Evolutionary conservation across 768 basidiomycete genomes (phyloP), one percentile per base, ranked within the genome.

Genomic region (Ramaria sp.): DNA sequence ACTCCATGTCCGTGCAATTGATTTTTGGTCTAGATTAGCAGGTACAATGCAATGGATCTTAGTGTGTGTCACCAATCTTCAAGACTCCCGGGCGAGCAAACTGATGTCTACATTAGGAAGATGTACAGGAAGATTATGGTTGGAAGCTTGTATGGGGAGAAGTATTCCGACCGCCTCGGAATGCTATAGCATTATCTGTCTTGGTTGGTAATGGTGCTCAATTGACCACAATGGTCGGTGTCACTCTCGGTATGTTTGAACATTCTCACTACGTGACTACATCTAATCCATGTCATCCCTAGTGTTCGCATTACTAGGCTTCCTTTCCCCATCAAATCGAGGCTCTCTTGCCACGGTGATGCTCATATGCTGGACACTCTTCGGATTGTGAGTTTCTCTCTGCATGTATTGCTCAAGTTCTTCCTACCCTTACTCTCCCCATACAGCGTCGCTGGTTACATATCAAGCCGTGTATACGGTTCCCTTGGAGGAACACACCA

Each of bases 101-200:
- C 27, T 39, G 25, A 45, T 45, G 36, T 45, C 37, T 10, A 25
- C 50, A 27, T 32, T 59, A 91, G 88, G 92, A 95, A 63, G 92
- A 95, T 62, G 88, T 96, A 2, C 91, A 94, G 67, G 95, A 98
- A 70, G 95, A 98, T 61, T 95, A 85, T 79, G 95, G 95, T 1
- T 98, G 95, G 95, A 98, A 98, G 64, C 78, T 98, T 16, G 83
- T 98, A 22, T 92, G 96, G 61, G 93, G 92, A 20, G 95, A 98
- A 68, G 89, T 98, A 16, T 98, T 97, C 75, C 80, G 95, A 20
- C 73, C 83, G 1, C 95, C 95, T 0, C 70, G 70, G 43, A 76
- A 83, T 51, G 81, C 91, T 0, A 79, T 93, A 75, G 59, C 85
- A 7, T 71, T 98, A 7, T 83, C 91, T 3, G 78, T 92, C 36